These are phyloP conservation scores for Artemisia annua DNA, from an alignment of 129 eudicot genomes.

Conservation along the genomic window DNA sequence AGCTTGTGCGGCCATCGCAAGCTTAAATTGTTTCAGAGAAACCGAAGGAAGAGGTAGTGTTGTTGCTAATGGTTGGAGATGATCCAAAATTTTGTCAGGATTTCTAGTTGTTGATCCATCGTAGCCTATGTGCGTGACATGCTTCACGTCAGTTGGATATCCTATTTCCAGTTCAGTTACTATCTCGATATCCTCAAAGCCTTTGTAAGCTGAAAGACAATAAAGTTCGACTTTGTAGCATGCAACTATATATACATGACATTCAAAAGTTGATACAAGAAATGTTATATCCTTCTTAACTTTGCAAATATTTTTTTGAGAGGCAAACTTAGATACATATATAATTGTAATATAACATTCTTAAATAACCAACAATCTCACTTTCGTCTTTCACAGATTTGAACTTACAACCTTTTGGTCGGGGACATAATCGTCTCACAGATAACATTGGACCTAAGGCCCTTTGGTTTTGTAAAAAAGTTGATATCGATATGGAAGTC, in stretches of 20 bases:
- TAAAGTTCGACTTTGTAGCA: background rate
- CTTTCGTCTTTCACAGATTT: too few relatives aligned
- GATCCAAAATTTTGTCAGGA: constrained; percentile 45
- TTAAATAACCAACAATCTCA: too few relatives aligned
- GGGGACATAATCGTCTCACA: too few relatives aligned
- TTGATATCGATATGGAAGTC: background rate
- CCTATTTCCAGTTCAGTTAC: constrained; percentile 79
- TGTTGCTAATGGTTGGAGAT: constrained; percentile 36
- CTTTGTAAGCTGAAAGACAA: constrained; percentile 52
- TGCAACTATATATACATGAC: background rate
- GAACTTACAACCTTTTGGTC: too few relatives aligned
- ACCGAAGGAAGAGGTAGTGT: constrained; percentile 47
- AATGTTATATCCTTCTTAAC: background rate
- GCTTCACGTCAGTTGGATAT: constrained; percentile 83
- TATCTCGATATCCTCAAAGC: constrained; percentile 40
- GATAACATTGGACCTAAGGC: too few relatives aligned
- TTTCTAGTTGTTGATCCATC: constrained; percentile 64
- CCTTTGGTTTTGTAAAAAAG: too few relatives aligned
- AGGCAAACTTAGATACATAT: too few relatives aligned
- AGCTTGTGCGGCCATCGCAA: constrained; percentile 50
- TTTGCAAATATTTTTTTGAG: too few relatives aligned
- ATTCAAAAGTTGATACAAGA: background rate
- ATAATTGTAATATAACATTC: too few relatives aligned
- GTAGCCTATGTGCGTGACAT: constrained; percentile 76
- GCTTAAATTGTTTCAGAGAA: constrained; percentile 60